phyloP scores from a whole-genome alignment of 306 rosid species.

The Dalbergia cultrata region DNA sequence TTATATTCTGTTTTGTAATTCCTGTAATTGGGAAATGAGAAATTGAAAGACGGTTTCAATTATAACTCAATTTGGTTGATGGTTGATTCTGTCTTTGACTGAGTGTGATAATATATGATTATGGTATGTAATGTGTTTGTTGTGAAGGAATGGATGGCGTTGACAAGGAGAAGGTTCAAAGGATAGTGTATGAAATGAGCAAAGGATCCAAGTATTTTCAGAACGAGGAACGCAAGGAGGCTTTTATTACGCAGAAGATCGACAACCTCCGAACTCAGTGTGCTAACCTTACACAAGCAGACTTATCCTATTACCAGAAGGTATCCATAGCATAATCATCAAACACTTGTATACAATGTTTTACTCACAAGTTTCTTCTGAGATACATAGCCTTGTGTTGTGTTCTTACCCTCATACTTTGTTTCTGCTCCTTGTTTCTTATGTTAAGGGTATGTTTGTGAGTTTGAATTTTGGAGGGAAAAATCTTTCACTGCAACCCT shows the following conservation, averaged over 20 bases:
- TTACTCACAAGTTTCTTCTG: neutral
- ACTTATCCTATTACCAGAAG: slow-evolving; percentile 65
- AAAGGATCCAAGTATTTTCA: slow-evolving; percentile 91
- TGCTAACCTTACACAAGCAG: slow-evolving; percentile 64
- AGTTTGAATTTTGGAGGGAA: no score
- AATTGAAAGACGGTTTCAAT: neutral
- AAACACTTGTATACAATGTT: neutral
- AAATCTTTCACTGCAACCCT: no score
- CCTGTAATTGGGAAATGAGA: neutral
- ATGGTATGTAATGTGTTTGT: neutral
- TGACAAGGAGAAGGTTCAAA: slow-evolving; percentile 92
- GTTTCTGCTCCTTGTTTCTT: no score
- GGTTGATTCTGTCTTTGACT: neutral
- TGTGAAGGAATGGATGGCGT: slow-evolving; percentile 92
- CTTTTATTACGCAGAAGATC: slow-evolving; percentile 72
- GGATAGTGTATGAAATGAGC: slow-evolving; percentile 89
- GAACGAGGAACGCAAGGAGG: slow-evolving; percentile 92
- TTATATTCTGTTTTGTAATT: neutral
- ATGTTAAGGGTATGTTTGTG: no score
- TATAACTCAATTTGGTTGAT: neutral
- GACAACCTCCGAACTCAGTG: slow-evolving; percentile 68
- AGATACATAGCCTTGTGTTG: neutral
- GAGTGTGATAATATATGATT: neutral
- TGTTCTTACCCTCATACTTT: no score
- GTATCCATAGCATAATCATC: slow-evolving; percentile 43